Base-by-base conservation (phyloP, 345 rosid genomes). In the Geranium brycei region DNA sequence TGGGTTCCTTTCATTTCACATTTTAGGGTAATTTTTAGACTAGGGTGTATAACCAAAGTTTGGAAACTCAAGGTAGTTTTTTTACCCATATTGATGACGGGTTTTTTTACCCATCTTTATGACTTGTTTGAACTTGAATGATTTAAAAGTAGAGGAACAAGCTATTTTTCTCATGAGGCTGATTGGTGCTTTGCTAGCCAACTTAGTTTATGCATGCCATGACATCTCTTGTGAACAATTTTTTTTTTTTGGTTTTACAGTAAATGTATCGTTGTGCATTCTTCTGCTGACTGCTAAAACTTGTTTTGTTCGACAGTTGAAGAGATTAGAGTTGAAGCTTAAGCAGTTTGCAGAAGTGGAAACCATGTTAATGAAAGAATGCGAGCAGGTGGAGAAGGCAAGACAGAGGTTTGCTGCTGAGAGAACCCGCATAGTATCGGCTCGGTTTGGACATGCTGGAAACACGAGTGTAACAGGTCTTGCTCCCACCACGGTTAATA, bases 341-440 rank as follows among this genome's bases (percentile, higher is more conserved):
- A 93, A 93, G 81, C 99, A 90, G 78, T 93, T 93, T 77, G 95
- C 99, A n/a, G 99, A 93, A 70, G 85, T 93, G 2, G 99, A 93
- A 77, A 83, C 95, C 65, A 63, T 88, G 71, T 77, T 93, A 67
- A 87, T 90, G 96, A 86, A 89, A 79, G 99, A 93, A 77, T 90
- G 95, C 40, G 97, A 93, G 68, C 99, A 93, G 82, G 95, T 89
- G 62, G 97, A 93, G 76, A 90, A 86, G 81, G 64, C 88, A 1
- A 89, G 99, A 72, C 99, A 86, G 79, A 83, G 91, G 74, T 78
- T 80, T 73, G 83, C 86, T 17, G 77, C 89, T 3, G 99, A 93
- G 74, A 75, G 90, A 58, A 77, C 81, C 16, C 96, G 91, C 19
- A 67, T 87, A 65, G 62, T 80, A 41, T 82, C 95, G 32, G 53